Evolutionary conservation across 1,284 basidiomycete genomes (phyloP).

Genomic region (Malassezia globosa): DNA sequence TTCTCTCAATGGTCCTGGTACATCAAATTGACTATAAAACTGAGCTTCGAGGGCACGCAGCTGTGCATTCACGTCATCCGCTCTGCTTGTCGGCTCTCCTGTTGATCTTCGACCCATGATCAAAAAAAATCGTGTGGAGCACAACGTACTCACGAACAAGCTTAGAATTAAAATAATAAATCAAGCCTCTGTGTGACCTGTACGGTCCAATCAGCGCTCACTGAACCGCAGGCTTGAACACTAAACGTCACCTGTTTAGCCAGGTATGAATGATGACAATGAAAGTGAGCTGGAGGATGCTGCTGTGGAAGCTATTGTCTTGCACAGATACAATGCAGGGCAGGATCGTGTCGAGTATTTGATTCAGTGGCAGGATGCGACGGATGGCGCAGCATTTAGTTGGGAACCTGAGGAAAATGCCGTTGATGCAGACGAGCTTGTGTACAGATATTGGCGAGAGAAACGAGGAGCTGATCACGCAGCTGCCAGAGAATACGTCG

Average conservation of each 20-base stretch:
- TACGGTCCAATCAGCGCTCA: too few relatives aligned
- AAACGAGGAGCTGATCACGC: not conserved
- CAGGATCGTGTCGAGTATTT: conserved; percentile 10
- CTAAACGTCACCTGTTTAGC: too few relatives aligned
- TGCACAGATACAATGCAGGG: conserved; percentile 1
- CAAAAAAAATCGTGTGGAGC: not conserved
- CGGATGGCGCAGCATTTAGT: not conserved
- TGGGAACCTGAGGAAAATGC: conserved; percentile 12
- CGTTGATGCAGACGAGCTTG: conserved; percentile 7
- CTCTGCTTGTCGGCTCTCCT: not conserved
- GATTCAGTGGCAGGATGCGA: conserved; percentile 3
- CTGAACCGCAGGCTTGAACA: too few relatives aligned
- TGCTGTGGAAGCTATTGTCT: conserved; percentile 1
- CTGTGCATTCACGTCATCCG: conserved; percentile 2
- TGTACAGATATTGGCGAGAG: conserved; percentile 8
- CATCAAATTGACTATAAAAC: conserved; percentile 15
- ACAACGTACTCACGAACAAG: too few relatives aligned
- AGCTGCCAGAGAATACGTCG: not conserved
- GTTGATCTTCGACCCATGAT: not conserved
- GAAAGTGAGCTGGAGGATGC: conserved; percentile 7
- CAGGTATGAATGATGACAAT: not conserved
- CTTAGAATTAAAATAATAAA: too few relatives aligned
- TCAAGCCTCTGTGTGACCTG: too few relatives aligned
- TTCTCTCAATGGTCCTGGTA: not conserved
- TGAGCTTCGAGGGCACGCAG: conserved; percentile 12